phyloP scores from a whole-genome alignment of 306 rosid genomes.

The Dalbergia cultrata region DNA sequence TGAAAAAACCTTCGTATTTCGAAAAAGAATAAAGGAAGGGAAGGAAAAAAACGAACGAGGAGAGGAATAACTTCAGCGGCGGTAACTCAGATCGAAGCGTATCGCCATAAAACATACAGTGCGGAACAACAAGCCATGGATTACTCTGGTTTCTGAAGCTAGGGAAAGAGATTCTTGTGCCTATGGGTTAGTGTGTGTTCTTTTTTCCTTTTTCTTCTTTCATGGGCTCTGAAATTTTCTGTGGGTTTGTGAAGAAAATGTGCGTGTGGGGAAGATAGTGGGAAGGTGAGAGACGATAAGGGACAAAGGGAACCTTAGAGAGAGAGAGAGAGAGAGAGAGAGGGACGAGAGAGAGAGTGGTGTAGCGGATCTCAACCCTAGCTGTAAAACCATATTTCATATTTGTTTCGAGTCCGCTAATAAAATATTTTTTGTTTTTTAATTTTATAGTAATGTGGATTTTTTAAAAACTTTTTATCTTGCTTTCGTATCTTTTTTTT shows the following conservation, averaged over 20 bases:
- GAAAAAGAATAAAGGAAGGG: not conserved
- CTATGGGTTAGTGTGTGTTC: conserved; percentile 5
- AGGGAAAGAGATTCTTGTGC: conserved; percentile 41
- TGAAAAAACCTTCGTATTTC: not conserved
- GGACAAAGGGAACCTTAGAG: conserved; percentile 62
- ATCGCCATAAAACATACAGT: conserved; percentile 14
- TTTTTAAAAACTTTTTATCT: too few species aligned
- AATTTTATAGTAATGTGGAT: too few species aligned
- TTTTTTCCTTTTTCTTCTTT: not conserved
- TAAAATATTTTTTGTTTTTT: too few species aligned
- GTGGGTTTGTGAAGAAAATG: conserved; percentile 66
- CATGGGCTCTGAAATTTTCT: conserved; percentile 31
- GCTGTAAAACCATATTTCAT: too few species aligned
- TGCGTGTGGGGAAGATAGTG: conserved; percentile 60
- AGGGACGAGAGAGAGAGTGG: not conserved
- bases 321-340: not conserved
- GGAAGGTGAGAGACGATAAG: conserved; percentile 80
- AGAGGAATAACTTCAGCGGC: conserved; percentile 37
- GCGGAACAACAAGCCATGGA: conserved; percentile 31
- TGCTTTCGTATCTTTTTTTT: too few species aligned
- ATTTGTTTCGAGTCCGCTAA: too few species aligned
- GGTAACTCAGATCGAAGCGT: conserved; percentile 54
- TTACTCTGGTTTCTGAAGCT: conserved; percentile 8
- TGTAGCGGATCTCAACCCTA: not conserved
- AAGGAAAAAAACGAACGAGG: not conserved